Evolutionary conservation across 345 rosid species (phyloP).

Genomic region (Lepidium africanum): DNA sequence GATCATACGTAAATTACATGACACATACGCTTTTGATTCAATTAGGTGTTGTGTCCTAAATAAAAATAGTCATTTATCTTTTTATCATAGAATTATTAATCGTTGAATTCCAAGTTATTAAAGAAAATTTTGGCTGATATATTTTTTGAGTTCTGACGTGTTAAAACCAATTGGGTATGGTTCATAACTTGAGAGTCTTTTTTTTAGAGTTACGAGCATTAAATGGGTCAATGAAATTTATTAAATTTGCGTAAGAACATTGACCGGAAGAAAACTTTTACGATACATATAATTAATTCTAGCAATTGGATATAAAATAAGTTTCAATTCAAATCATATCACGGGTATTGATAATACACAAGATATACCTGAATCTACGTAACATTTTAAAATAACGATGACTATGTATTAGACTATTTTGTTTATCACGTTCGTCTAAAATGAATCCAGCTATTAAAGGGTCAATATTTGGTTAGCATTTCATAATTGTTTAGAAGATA

Average conservation of each 20-base stretch:
- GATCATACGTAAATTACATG: background rate
- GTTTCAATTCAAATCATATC: background rate
- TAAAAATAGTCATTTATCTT: too few relatives aligned
- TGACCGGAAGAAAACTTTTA: background rate
- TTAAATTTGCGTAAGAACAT: background rate
- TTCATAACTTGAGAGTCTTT: background rate
- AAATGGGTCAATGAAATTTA: background rate
- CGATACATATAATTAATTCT: background rate
- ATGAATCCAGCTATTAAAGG: constrained; percentile 15
- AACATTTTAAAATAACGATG: constrained; percentile 6
- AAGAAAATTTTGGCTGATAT: too few relatives aligned
- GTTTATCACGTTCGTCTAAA: background rate
- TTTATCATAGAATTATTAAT: too few relatives aligned
- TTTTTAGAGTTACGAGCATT: background rate
- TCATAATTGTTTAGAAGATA: background rate
- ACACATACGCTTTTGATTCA: background rate
- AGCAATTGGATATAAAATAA: constrained; percentile 1
- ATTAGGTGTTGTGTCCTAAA: background rate
- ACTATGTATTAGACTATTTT: background rate
- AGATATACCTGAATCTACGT: constrained; percentile 24
- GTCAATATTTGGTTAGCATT: background rate
- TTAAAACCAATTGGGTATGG: background rate
- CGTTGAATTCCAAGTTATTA: too few relatives aligned
- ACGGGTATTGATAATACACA: constrained; percentile 20
- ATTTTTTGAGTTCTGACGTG: too few relatives aligned